Evolutionary conservation across 225 moss, liverwort and hornwort genomes (phyloP).

Genomic region (Pseudoscleropodium purum): DNA sequence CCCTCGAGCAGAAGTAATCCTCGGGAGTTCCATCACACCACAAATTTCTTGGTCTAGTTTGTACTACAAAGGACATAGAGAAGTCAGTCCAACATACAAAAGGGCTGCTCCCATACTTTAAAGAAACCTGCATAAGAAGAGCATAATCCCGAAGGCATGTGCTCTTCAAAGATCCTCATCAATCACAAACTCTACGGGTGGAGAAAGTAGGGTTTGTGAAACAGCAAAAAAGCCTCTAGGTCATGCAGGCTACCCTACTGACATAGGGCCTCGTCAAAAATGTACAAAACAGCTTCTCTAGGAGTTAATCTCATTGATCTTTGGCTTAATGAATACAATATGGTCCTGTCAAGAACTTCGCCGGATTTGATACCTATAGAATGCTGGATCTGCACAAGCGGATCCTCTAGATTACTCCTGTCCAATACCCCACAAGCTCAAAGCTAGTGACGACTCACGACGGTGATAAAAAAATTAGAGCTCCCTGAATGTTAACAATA

Average conservation of each 20-base stretch:
- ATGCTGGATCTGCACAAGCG: background rate
- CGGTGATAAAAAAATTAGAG: background rate
- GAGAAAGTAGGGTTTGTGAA: background rate
- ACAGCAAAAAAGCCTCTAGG: background rate
- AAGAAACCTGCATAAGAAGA: background rate
- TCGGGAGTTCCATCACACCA: background rate
- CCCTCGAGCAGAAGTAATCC: background rate
- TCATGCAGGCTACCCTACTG: background rate
- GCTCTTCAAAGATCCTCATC: background rate
- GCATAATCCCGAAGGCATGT: background rate
- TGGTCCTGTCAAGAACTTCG: background rate
- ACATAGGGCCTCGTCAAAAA: background rate
- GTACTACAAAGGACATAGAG: background rate
- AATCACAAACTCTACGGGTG: background rate
- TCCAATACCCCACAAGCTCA: background rate
- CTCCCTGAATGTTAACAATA: background rate
- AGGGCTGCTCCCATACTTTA: background rate
- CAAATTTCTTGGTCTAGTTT: background rate
- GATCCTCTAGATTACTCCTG: background rate
- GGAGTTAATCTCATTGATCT: background rate
- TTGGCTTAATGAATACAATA: background rate
- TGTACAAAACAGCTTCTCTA: background rate
- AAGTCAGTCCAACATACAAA: background rate
- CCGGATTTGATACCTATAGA: background rate
- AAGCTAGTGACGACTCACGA: background rate